These are phyloP conservation scores for Cercospora canescens DNA, from an alignment of 2,329 filamentous ascomycete genomes.

Conservation along the genomic window DNA sequence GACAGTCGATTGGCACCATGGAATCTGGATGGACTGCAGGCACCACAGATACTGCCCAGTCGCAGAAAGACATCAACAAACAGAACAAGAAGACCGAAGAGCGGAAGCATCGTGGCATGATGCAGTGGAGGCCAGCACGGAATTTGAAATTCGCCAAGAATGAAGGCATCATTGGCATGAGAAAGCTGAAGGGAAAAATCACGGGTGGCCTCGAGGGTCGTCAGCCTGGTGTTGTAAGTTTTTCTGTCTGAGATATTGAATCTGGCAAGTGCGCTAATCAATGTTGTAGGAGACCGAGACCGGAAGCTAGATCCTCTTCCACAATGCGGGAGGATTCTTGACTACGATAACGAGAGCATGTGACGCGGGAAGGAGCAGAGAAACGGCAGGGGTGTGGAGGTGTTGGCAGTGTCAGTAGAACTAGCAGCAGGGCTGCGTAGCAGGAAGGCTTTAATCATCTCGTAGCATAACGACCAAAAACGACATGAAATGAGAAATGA, in stretches of 20 bases:
- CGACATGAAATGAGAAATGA: not conserved
- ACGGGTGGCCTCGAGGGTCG: constrained; percentile 71
- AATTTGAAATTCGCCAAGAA: constrained; percentile 86
- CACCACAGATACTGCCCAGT: constrained; percentile 31
- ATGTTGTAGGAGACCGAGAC: constrained; percentile 27
- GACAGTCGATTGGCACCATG: constrained; percentile 32
- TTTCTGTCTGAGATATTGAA: not conserved
- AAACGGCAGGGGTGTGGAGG: not conserved
- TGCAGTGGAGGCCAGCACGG: constrained; percentile 92
- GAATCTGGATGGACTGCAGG: constrained; percentile 36
- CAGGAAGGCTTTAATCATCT: not conserved
- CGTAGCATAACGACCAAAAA: not conserved
- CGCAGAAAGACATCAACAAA: constrained; percentile 61
- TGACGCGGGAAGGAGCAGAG: no score
- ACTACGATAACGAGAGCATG: no score
- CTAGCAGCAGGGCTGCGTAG: not conserved
- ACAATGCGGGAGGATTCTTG: no score
- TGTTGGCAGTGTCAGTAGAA: not conserved
- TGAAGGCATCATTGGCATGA: constrained; percentile 75
- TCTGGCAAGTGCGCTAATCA: constrained; percentile 10
- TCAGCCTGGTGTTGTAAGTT: constrained; percentile 73
- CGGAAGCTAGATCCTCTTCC: not conserved
- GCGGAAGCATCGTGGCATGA: constrained; percentile 82
- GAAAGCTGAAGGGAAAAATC: constrained; percentile 74
- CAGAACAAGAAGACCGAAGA: constrained; percentile 72